A percentile compares a stretch with the other conserved stretches of the same genome.
Conservation (phyloP, 805 yeast genomes). For the Yamadazyma ubonensis region DNA sequence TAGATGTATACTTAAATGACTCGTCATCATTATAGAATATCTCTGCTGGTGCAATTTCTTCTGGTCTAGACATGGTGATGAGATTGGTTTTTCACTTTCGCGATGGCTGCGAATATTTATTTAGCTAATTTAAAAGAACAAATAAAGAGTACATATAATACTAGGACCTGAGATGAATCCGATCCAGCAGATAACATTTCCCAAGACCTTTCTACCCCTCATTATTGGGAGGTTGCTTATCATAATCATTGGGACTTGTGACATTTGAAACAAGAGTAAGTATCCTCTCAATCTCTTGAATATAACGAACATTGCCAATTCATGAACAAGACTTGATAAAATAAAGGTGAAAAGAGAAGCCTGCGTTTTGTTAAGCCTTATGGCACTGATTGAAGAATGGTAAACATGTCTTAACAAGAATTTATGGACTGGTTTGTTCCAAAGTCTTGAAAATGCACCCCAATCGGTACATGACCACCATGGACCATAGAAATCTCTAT, state of each 20-base stretch:
- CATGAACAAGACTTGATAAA: conserved; percentile 82
- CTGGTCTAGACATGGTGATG: conserved; percentile 84
- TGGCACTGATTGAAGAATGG: conserved; percentile 80
- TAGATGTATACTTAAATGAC: conserved; percentile 83
- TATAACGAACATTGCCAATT: conserved; percentile 85
- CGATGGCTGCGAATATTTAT: conserved; percentile 7
- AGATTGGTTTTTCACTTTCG: conserved; percentile 1
- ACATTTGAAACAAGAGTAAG: conserved; percentile 76
- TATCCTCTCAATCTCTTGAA: conserved; percentile 81
- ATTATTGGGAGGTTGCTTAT: conserved; percentile 60
- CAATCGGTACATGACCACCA: conserved; percentile 98
- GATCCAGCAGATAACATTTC: conserved; percentile 85
- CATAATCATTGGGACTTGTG: conserved; percentile 77
- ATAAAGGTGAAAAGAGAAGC: conserved; percentile 81
- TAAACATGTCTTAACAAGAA: conserved; percentile 91
- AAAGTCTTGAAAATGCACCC: conserved; percentile 88
- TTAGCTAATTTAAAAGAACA: conserved; percentile 67
- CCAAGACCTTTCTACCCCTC: conserved; percentile 56
- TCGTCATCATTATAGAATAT: conserved; percentile 89
- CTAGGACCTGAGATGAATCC: conserved; percentile 92
- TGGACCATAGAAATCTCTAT: conserved; percentile 88
- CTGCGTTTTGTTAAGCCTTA: conserved; percentile 57
- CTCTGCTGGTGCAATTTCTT: conserved; percentile 95
- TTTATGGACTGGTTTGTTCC: conserved; percentile 94
- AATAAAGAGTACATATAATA: conserved; percentile 76